Evolutionary conservation across 441 rosid genomes (phyloP).

Genomic region (Adansonia madagascariensis): DNA sequence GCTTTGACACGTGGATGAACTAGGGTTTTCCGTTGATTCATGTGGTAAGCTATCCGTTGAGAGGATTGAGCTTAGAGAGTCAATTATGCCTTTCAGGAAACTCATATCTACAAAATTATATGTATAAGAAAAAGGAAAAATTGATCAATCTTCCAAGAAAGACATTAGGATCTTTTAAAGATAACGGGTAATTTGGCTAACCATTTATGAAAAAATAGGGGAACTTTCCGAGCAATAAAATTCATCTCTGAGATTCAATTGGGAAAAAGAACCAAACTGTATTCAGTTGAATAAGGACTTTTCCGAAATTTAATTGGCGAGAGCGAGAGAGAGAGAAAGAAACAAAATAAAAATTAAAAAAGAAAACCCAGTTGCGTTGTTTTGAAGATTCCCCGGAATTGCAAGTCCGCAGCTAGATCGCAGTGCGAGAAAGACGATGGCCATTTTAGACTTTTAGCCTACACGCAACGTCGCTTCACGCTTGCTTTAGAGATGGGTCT

Average conservation of each 20-base stretch:
- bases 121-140: neutral
- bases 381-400: neutral
- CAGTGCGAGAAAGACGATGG: neutral
- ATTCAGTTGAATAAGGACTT: neutral
- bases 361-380: neutral
- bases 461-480: neutral
- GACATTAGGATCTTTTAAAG: neutral
- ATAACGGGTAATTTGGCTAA: neutral
- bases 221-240: neutral
- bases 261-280: neutral
- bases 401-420: neutral
- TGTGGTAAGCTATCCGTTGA: slow-evolving; percentile 35
- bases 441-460: neutral
- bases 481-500: neutral
- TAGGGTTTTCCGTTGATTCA: slow-evolving; percentile 41
- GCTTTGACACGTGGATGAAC: slow-evolving; percentile 34
- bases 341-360: neutral
- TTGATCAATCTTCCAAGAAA: neutral
- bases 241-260: neutral
- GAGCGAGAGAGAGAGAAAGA: neutral
- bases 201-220: neutral
- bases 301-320: neutral
- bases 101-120: slow-evolving; percentile 51
- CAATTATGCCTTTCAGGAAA: slow-evolving; percentile 62
- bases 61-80: slow-evolving; percentile 69